phyloP scores from a whole-genome alignment of 306 rosid genomes.

The Citrullus colocynthis region DNA sequence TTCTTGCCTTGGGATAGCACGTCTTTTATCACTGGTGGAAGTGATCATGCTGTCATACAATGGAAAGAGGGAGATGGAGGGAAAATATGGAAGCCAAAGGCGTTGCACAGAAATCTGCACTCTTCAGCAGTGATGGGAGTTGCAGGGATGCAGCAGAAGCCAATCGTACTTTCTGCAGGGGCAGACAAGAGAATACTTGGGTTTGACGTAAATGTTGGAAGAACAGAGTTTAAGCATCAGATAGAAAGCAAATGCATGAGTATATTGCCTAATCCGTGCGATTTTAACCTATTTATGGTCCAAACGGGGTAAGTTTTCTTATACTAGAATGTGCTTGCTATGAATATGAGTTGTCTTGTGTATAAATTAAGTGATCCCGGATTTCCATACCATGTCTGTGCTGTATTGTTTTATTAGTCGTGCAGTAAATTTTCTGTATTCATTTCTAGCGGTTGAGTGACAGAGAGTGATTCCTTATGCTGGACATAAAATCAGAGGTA shows the following conservation, averaged over 20 bases:
- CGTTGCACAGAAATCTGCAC: slow-evolving; percentile 65
- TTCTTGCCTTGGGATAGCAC: slow-evolving; percentile 77
- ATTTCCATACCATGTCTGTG: not conserved
- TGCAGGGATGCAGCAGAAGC: slow-evolving; percentile 84
- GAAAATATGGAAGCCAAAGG: slow-evolving; percentile 70
- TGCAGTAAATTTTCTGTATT: not conserved
- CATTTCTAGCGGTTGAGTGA: not conserved
- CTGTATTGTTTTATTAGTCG: not conserved
- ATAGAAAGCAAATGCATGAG: slow-evolving; percentile 93
- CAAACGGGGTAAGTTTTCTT: slow-evolving; percentile 53
- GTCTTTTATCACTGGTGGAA: slow-evolving; percentile 77
- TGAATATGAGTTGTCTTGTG: not conserved
- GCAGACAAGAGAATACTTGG: slow-evolving; percentile 86
- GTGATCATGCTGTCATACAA: slow-evolving; percentile 82
- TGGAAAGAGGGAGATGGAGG: slow-evolving; percentile 66
- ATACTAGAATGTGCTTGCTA: not conserved
- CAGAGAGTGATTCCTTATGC: not conserved
- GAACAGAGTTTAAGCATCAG: slow-evolving; percentile 73
- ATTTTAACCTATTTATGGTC: slow-evolving; percentile 82
- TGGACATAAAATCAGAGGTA: not conserved
- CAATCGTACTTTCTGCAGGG: slow-evolving; percentile 71
- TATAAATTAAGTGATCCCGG: not conserved
- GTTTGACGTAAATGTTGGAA: slow-evolving; percentile 45
- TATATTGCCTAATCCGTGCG: slow-evolving; percentile 62
- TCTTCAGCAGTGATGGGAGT: slow-evolving; percentile 99